Conservation (phyloP, 768 basidiomycete genomes). For the Coprinellus aureogranulatus region DNA sequence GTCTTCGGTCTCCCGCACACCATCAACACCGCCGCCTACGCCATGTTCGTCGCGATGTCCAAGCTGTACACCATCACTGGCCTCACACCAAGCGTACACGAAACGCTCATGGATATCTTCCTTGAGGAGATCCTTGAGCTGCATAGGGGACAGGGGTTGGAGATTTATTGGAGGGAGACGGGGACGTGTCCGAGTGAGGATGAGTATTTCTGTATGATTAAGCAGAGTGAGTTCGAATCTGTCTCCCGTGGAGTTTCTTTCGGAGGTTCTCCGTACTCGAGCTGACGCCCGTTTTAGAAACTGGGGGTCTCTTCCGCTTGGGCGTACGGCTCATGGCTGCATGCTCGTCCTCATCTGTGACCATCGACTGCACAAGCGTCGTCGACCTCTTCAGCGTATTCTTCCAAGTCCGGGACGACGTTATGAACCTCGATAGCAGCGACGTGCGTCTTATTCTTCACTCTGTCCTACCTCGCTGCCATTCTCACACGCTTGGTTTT, state of each 20-base stretch:
- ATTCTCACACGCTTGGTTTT: not conserved
- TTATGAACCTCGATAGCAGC: slow-evolving; percentile 84
- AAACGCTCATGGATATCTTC: slow-evolving; percentile 30
- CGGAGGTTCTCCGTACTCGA: no score
- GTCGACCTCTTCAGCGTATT: slow-evolving; percentile 85
- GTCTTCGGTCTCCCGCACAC: slow-evolving; percentile 93
- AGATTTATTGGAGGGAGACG: slow-evolving; percentile 86
- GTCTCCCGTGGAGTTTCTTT: not conserved
- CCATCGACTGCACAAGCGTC: slow-evolving; percentile 76
- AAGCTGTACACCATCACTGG: slow-evolving; percentile 56
- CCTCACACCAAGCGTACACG: slow-evolving; percentile 38
- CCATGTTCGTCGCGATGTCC: slow-evolving; percentile 84
- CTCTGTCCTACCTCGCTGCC: not conserved
- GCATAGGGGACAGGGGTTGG: slow-evolving; percentile 89
- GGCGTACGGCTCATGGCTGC: slow-evolving; percentile 88
- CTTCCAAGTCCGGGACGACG: slow-evolving; percentile 90
- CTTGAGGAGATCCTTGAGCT: slow-evolving; percentile 38
- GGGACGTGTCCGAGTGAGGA: slow-evolving; percentile 89
- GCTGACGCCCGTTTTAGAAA: slow-evolving; percentile 47
- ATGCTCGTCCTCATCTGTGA: slow-evolving; percentile 49
- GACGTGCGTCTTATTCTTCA: slow-evolving; percentile 45
- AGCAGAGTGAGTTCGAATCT: slow-evolving; percentile 62
- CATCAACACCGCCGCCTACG: slow-evolving; percentile 91
- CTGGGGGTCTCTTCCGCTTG: slow-evolving; percentile 77
- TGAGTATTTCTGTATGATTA: slow-evolving; percentile 89